These are phyloP conservation scores for Lablab purpureus DNA, from an alignment of 306 rosid species.

Conservation along the genomic window DNA sequence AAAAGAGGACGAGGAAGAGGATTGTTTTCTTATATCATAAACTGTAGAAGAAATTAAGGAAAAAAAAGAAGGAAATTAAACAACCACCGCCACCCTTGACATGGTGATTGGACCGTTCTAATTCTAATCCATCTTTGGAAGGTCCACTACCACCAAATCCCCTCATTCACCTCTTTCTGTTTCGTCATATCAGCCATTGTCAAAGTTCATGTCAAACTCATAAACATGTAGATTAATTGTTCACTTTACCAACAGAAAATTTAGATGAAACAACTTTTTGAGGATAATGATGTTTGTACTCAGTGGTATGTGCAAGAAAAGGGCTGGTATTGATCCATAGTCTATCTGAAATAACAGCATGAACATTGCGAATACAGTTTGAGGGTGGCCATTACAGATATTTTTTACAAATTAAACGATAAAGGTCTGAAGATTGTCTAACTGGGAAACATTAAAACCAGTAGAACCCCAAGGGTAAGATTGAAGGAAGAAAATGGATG, in stretches of 20 bases:
- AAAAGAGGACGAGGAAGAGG: background rate
- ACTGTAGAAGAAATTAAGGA: background rate
- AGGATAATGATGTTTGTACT: background rate
- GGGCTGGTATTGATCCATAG: background rate
- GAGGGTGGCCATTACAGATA: too few species aligned
- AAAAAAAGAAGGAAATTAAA: background rate
- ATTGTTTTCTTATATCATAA: background rate
- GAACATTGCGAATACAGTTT: too few species aligned
- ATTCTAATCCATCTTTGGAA: background rate
- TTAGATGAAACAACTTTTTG: background rate
- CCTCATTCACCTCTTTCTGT: background rate
- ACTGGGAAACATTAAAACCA: background rate
- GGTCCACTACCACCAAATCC: constrained; percentile 17
- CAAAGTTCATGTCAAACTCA: background rate
- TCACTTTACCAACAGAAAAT: background rate
- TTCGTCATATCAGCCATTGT: background rate
- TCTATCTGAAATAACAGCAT: too few species aligned
- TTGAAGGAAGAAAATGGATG: background rate
- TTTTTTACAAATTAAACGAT: too few species aligned
- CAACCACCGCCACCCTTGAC: constrained; percentile 1
- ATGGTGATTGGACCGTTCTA: background rate
- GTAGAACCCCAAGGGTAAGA: background rate
- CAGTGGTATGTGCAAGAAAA: background rate
- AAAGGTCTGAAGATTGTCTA: too few species aligned
- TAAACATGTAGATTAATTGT: background rate